Percentiles rank a stretch among this genome's conserved stretches.
These are phyloP conservation scores for Apostasia shenzhenica DNA, from an alignment of 106 monocot species.

Conservation along the genomic window DNA sequence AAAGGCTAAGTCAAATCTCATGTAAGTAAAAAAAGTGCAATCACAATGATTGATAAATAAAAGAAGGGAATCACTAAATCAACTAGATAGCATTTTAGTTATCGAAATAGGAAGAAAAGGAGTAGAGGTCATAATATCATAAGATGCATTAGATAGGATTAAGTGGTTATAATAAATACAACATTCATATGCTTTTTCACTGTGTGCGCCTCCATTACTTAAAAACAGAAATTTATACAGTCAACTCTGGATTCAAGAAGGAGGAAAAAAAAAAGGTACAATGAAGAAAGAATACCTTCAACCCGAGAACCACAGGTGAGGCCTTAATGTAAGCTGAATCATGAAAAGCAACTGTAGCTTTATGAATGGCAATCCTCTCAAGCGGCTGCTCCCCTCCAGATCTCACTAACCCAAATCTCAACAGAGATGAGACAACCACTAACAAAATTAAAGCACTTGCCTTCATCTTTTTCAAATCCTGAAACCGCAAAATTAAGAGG, in stretches of 20 bases:
- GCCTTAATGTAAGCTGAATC: conserved; percentile 43
- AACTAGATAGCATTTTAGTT: too few relatives aligned
- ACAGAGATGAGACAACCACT: background rate
- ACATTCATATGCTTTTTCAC: too few relatives aligned
- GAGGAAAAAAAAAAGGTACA: background rate
- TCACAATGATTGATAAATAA: too few relatives aligned
- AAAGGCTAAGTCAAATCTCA: too few relatives aligned
- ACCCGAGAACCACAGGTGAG: conserved; percentile 59
- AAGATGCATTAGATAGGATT: too few relatives aligned
- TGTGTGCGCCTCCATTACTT: background rate
- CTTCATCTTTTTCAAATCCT: background rate
- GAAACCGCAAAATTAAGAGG: too few relatives aligned
- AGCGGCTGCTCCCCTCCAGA: conserved; percentile 58
- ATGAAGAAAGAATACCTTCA: conserved; percentile 32
- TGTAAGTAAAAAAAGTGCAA: too few relatives aligned
- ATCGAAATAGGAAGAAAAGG: too few relatives aligned
- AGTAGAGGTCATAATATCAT: too few relatives aligned
- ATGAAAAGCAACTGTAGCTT: conserved; percentile 31
- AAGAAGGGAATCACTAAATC: too few relatives aligned
- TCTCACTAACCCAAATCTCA: conserved; percentile 3
- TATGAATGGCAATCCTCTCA: conserved; percentile 59
- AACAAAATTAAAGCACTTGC: background rate
- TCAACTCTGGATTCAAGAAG: background rate
- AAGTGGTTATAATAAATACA: too few relatives aligned
- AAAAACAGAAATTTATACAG: background rate